Evolutionary conservation across 371 early-diverging fungal species (phyloP).

Genomic region (Apophysomyces sp.): DNA sequence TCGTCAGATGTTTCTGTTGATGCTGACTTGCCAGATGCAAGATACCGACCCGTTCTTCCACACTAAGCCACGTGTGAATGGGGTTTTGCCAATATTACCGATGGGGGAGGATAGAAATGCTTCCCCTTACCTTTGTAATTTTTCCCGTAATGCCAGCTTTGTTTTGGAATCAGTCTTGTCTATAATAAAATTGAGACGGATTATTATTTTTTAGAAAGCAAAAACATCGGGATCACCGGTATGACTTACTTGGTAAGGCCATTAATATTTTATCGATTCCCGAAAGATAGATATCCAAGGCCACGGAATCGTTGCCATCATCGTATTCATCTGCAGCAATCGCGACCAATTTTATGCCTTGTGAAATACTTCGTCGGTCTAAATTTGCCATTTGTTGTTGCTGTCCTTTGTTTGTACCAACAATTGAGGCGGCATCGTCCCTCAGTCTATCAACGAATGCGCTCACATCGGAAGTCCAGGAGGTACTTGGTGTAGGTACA

Average conservation of each 20-base stretch:
- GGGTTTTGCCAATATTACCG: background rate
- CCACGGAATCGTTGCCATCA: constrained; percentile 46
- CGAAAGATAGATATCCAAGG: constrained; percentile 53
- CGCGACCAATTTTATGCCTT: constrained; percentile 53
- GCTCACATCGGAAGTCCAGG: constrained; percentile 15
- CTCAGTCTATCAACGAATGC: constrained; percentile 34
- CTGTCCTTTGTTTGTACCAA: background rate
- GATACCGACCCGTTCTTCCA: constrained; percentile 45
- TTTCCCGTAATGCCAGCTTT: constrained; percentile 21
- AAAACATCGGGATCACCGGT: background rate
- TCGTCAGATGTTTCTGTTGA: constrained; percentile 13
- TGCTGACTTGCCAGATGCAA: constrained; percentile 21
- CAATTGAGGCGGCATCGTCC: constrained; percentile 2
- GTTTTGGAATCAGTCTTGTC: constrained; percentile 21
- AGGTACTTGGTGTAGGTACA: background rate
- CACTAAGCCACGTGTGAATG: constrained; percentile 14
- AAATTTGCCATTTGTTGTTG: background rate
- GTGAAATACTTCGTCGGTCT: constrained; percentile 19
- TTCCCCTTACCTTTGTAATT: constrained; percentile 16
- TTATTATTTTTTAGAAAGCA: background rate
- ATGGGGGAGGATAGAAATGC: background rate
- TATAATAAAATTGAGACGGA: background rate
- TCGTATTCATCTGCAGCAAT: constrained; percentile 59
- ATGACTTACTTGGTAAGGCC: constrained; percentile 53
- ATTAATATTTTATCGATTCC: constrained; percentile 52